Evolutionary conservation across 495 filamentous ascomycete genomes (phyloP).

Genomic region (Darksidea phi): DNA sequence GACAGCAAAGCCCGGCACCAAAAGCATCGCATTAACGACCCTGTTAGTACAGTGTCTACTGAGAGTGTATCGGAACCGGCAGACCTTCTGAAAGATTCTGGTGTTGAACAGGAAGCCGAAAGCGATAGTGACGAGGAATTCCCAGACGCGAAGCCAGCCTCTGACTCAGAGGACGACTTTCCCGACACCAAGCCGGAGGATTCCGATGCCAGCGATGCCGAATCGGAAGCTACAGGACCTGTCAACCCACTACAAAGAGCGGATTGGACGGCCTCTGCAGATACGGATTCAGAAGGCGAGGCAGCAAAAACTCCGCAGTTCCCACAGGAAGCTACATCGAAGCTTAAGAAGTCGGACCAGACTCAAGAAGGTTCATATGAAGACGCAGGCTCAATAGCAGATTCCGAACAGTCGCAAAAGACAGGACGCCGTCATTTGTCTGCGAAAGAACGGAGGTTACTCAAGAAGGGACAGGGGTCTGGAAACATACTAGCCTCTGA

Average conservation of each 20-base stretch:
- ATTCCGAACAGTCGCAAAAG: slow-evolving; percentile 33
- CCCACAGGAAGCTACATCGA: not conserved
- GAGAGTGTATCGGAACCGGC: slow-evolving; percentile 12
- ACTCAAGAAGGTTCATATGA: slow-evolving; percentile 28
- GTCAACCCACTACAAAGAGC: slow-evolving; percentile 28
- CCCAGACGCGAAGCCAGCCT: slow-evolving; percentile 42
- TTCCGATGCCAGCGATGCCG: slow-evolving; percentile 35
- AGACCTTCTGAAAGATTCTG: slow-evolving; percentile 29
- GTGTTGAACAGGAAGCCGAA: slow-evolving; percentile 9
- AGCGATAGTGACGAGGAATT: slow-evolving; percentile 43
- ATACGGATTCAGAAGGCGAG: slow-evolving; percentile 22
- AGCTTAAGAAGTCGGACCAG: slow-evolving; percentile 33
- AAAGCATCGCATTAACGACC: slow-evolving; percentile 59
- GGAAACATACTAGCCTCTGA: slow-evolving; percentile 27
- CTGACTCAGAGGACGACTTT: slow-evolving; percentile 42
- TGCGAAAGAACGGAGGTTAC: slow-evolving; percentile 51
- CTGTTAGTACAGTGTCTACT: slow-evolving; percentile 4
- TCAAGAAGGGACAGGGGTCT: slow-evolving; percentile 49
- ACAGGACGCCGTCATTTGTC: slow-evolving; percentile 47
- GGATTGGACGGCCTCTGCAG: not conserved
- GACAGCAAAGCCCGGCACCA: slow-evolving; percentile 79
- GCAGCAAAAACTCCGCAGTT: not conserved
- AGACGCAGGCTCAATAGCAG: slow-evolving; percentile 24
- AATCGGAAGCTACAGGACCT: slow-evolving; percentile 41
- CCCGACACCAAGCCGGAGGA: slow-evolving; percentile 41